phyloP scores from a whole-genome alignment of 78 protist genomes.

The Dictyostelium capitatum region DNA sequence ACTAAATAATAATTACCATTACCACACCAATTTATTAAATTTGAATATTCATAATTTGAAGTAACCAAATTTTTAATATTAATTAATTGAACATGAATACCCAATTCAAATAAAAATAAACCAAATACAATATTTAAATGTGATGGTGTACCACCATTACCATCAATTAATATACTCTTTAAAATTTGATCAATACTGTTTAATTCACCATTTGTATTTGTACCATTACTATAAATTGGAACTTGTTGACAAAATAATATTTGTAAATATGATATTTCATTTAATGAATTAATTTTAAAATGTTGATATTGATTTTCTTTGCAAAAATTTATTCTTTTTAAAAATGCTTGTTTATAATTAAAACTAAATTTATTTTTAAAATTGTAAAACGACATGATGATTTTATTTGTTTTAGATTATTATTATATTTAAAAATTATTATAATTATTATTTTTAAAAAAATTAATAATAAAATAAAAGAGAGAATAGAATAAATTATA shows the following conservation, averaged over 20 bases:
- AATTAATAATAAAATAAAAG: neutral
- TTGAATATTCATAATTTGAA: neutral
- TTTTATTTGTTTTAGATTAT: neutral
- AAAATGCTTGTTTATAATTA: neutral
- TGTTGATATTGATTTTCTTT: neutral
- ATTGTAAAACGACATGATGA: neutral
- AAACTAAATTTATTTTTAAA: constrained; percentile 7
- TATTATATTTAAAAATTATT: neutral
- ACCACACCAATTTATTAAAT: neutral
- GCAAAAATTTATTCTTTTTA: neutral
- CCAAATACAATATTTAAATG: neutral
- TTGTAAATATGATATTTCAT: neutral
- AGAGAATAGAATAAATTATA: neutral
- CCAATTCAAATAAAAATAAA: constrained; percentile 7
- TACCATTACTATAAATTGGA: neutral
- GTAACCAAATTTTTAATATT: neutral
- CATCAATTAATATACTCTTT: neutral
- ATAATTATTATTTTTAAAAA: neutral
- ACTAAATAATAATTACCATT: constrained; percentile 12
- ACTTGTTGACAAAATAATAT: neutral
- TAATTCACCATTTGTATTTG: neutral
- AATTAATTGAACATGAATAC: neutral
- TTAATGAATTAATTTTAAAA: neutral
- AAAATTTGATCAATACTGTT: neutral
- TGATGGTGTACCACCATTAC: neutral